Base-by-base conservation (phyloP, 2,329 filamentous ascomycete species). In the Fusarium tjaetaba region DNA sequence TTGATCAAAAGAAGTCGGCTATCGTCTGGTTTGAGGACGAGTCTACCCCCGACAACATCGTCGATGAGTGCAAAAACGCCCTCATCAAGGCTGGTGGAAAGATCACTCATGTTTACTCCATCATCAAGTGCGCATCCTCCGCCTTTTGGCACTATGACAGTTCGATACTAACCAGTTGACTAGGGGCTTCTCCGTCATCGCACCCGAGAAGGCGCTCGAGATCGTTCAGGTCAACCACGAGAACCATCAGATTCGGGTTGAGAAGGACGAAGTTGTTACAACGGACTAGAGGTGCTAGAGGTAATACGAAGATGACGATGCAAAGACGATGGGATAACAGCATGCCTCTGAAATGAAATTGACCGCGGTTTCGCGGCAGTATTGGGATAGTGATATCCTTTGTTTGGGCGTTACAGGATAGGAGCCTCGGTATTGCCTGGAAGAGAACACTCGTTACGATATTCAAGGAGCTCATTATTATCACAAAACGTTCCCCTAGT, bases 121-220 rank as follows among this genome's bases (percentile, higher is more conserved):
- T 91, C 65, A 89, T 92, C 82, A 89, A 90, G 92, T 94, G 87
- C 80, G 91, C 46, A 30, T 24, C 24, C 53, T 45, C 46, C 51
- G 46, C 34, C 49, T 28, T 49, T 52, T 53, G 24, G 24, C 46
- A 8, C 49, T 49, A 42, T 57, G 20, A 46, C 56, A 36, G 51
- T 53, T 49, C 34, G 39, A 53, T 61, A 52, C 78, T 84, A 73
- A 83, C 61, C 24, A 42, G 22, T 22, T 22, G 26, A 24, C 36
- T 70, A 96, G 93, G 84, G 94, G 92, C 52, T 96, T 97, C 80
- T 90, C 94, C 38, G 93, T 92, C 58, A 90, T 92, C 72, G 91
- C 92, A 39, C 91, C 94, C 4, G 89, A 89, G 65, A 90, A 90
- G 76, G 88, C 91, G 26, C 86, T 97, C 63, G 87, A 94, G 67